Evolutionary conservation across 1,284 basidiomycete species (phyloP).

Genomic region (Salmacisia buchloeana): DNA sequence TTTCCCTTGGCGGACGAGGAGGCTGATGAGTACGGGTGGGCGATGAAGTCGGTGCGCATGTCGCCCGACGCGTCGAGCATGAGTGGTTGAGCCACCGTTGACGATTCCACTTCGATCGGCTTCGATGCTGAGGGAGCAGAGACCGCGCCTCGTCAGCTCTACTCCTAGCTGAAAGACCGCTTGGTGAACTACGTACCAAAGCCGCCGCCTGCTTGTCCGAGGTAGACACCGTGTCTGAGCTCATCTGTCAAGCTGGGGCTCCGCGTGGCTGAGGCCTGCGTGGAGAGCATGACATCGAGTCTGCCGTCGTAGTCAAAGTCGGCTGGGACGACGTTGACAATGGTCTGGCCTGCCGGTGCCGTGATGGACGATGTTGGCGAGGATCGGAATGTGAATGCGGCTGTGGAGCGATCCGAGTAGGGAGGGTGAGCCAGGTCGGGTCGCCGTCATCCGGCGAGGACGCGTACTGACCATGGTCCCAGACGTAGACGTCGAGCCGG

Average conservation of each 20-base stretch:
- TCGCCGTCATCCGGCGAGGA: slow-evolving; percentile 8
- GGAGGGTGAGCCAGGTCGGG: neutral
- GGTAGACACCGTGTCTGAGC: neutral
- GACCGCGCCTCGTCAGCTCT: neutral
- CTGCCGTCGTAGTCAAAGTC: slow-evolving; percentile 89
- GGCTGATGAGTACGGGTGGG: slow-evolving; percentile 56
- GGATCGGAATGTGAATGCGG: slow-evolving; percentile 61
- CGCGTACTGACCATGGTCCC: slow-evolving; percentile 67
- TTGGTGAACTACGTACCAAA: neutral
- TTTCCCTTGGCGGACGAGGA: neutral
- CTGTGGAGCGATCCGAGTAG: slow-evolving; percentile 49
- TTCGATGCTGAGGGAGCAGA: slow-evolving; percentile 12
- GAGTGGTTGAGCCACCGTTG: slow-evolving; percentile 72
- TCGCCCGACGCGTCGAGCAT: slow-evolving; percentile 79
- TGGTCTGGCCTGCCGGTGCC: slow-evolving; percentile 27
- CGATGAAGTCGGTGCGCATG: slow-evolving; percentile 81
- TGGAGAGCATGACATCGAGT: slow-evolving; percentile 82
- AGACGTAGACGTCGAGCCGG: slow-evolving; percentile 68
- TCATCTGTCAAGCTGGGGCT: slow-evolving; percentile 49
- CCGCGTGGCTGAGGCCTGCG: slow-evolving; percentile 30
- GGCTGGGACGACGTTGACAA: slow-evolving; percentile 74
- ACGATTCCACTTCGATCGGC: slow-evolving; percentile 59
- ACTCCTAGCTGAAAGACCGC: neutral
- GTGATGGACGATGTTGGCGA: slow-evolving; percentile 52
- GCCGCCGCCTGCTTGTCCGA: neutral